Evolutionary conservation across 306 rosid species (phyloP), one percentile per base, ranked within the genome.

Genomic region (Quillaja saponaria): DNA sequence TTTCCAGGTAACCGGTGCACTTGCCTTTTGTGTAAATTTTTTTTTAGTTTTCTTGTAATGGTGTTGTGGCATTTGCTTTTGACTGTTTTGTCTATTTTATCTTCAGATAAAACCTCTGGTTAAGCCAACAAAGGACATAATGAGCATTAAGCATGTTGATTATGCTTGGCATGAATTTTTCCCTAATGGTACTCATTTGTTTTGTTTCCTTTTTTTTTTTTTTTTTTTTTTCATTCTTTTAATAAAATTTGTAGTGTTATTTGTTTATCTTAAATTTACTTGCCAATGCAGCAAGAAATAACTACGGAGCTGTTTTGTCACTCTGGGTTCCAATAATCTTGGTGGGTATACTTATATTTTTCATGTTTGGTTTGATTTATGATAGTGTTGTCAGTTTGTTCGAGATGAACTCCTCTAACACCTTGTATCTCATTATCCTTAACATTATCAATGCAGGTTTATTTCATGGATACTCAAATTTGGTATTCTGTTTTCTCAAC

Each of bases 401-500:
- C 18, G 38, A 61, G 64, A 34, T 57, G 57, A 50, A 14, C 6
- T 44, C 61, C 39, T 57, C 72, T 65, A 35, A 57, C 54, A 49
- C 31, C 4, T 45, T 35, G 61, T 69, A 58, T 69, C 68, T 74
- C 64, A 58, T 63, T 35, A 11, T 13, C 10, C 10, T 33, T 74
- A 47, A 48, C 52, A 45, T 67, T 55, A 72, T 67, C 42, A 71
- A 40, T 82, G 71, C 81, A 92, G 99, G 86, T 92, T 61, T 92
- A 92, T 74, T 92, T 88, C 78, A 79, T 92, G 99, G 99, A 92
- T 78, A 86, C 95, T 61, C 99, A 92, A 83, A 89, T 92, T 61
- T 92, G 96, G 99, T 92, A 92, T 78, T 48, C 99, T 41, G 40
- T 92, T 61, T 89, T 67, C 76, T 87, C 95, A 45, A 92, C 99